These are phyloP conservation scores for Epithele typhae DNA, from an alignment of 768 basidiomycete species.

Conservation along the genomic window DNA sequence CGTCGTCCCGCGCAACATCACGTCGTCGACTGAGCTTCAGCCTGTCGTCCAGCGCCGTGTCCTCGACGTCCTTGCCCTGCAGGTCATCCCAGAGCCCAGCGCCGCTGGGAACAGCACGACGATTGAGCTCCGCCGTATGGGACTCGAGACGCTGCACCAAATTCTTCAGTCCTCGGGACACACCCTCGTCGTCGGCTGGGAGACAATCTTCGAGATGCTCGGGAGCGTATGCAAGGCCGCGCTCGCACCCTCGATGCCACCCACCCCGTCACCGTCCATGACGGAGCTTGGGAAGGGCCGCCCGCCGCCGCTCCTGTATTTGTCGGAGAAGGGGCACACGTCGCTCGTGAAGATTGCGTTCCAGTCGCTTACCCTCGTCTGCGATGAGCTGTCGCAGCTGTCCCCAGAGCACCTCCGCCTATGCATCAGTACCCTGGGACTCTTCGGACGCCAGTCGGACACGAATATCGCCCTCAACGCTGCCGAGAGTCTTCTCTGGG, in stretches of 20 bases:
- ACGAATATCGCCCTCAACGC: constrained; percentile 96
- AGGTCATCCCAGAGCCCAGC: constrained; percentile 48
- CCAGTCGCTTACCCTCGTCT: constrained; percentile 89
- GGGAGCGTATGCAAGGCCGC: constrained; percentile 77
- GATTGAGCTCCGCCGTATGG: constrained; percentile 84
- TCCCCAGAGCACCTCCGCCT: constrained; percentile 77
- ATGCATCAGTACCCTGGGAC: constrained; percentile 87
- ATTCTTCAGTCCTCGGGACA: constrained; percentile 91
- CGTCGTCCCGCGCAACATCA: constrained; percentile 68
- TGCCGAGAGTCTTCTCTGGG: constrained; percentile 91
- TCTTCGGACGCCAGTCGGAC: constrained; percentile 89
- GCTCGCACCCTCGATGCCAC: constrained; percentile 24
- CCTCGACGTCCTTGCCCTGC: constrained; percentile 78
- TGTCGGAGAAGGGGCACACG: constrained; percentile 66
- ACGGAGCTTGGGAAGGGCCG: constrained; percentile 22
- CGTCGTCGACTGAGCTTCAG: constrained; percentile 56
- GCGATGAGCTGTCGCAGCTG: constrained; percentile 84
- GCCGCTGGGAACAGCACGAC: constrained; percentile 42
- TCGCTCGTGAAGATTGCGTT: constrained; percentile 88
- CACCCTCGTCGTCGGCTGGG: constrained; percentile 90
- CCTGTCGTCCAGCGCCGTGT: constrained; percentile 75
- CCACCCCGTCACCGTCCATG: neutral
- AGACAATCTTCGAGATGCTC: constrained; percentile 88
- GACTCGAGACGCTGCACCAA: constrained; percentile 82
- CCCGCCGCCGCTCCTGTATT: constrained; percentile 49